These are phyloP conservation scores for Xerocomellus chrysenteron DNA, from an alignment of 768 basidiomycete genomes.

Conservation along the genomic window DNA sequence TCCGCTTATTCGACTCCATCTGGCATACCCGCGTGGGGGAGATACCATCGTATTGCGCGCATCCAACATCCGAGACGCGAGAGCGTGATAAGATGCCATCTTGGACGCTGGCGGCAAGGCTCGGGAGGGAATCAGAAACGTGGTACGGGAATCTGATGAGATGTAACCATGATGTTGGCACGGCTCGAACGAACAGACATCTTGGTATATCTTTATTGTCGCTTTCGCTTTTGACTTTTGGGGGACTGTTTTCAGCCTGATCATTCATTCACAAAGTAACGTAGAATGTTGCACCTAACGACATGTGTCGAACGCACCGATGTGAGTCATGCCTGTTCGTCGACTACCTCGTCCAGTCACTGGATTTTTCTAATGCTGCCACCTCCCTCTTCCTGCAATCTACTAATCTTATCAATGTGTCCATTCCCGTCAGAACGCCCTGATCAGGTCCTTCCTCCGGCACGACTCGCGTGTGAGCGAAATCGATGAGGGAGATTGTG, in stretches of 20 bases:
- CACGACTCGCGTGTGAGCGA: conserved; percentile 77
- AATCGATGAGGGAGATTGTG: conserved; percentile 85
- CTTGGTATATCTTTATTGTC: conserved; percentile 6
- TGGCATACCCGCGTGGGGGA: conserved; percentile 73
- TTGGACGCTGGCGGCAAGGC: conserved; percentile 15
- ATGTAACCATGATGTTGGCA: not conserved
- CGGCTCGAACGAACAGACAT: not conserved
- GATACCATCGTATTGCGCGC: conserved; percentile 65
- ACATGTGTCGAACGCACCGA: not conserved
- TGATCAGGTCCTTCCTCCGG: conserved; percentile 76
- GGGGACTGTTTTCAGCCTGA: not conserved
- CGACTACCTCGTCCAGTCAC: not conserved
- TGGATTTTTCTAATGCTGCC: not conserved
- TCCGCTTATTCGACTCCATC: conserved; percentile 59
- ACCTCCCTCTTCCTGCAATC: conserved; percentile 55
- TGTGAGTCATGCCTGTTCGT: not conserved
- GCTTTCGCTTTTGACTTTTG: not conserved
- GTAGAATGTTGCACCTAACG: not conserved
- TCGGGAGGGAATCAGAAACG: conserved; percentile 6
- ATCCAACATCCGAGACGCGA: conserved; percentile 56
- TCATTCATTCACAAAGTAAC: not conserved
- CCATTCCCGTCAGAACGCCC: conserved; percentile 73
- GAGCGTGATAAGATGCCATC: conserved; percentile 49
- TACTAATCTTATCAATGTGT: conserved; percentile 61
- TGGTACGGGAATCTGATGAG: not conserved